A percentile compares a stretch with the other conserved stretches of the same genome.
Conservation (phyloP, 306 rosid genomes). For the Ormosia emarginata region DNA sequence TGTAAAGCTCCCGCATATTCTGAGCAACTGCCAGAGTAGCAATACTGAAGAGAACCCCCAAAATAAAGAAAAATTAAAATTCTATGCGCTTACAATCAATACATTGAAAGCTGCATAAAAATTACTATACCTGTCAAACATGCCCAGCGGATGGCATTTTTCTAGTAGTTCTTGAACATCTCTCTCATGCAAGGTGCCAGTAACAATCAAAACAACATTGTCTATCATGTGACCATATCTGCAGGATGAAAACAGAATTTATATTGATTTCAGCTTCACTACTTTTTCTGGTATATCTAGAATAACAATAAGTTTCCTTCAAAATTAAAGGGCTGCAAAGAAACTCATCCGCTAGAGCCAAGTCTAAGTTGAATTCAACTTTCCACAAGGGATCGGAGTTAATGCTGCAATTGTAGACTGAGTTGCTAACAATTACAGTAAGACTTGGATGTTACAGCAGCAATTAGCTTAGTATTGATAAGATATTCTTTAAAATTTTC, state of each 20-base stretch:
- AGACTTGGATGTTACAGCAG: background rate
- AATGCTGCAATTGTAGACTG: background rate
- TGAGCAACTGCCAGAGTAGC: conserved; percentile 98
- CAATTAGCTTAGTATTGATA: background rate
- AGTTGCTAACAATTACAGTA: background rate
- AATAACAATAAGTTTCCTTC: background rate
- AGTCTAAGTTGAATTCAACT: background rate
- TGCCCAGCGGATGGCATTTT: conserved; percentile 97
- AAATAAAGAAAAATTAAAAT: background rate
- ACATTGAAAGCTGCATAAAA: background rate
- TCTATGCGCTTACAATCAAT: background rate
- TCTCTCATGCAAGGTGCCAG: conserved; percentile 98
- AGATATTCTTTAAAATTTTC: background rate
- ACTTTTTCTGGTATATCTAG: background rate
- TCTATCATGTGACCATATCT: conserved; percentile 99
- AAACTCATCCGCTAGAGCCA: background rate
- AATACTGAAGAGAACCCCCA: conserved; percentile 58
- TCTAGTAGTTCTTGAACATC: conserved; percentile 98
- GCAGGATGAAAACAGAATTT: conserved; percentile 25
- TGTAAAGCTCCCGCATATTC: conserved; percentile 97
- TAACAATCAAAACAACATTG: conserved; percentile 95
- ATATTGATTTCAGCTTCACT: conserved; percentile 1
- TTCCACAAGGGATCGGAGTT: background rate
- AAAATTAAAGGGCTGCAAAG: background rate
- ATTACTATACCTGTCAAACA: conserved; percentile 86